Percentiles rank a stretch among this genome's conserved stretches.
phyloP scores from a whole-genome alignment of 805 yeast species.

The Yarrowia sp. region DNA sequence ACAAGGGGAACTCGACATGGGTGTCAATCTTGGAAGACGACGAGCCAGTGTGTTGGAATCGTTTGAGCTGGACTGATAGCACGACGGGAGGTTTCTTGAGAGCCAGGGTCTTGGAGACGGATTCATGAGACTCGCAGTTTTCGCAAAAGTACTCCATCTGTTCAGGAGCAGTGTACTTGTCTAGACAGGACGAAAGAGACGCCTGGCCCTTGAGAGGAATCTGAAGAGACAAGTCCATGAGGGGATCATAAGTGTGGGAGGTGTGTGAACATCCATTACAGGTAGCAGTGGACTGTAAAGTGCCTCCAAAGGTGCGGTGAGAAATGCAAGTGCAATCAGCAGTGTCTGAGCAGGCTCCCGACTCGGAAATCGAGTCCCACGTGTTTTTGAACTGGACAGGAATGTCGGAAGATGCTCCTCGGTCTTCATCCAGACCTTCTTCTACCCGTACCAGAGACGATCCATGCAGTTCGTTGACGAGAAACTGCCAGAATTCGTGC shows the following conservation, averaged over 20 bases:
- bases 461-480: constrained; percentile 75
- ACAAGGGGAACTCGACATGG: constrained; percentile 67
- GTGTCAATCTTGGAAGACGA: constrained; percentile 66
- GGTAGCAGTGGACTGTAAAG: constrained; percentile 69
- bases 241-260: constrained; percentile 78
- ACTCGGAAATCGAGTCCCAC: constrained; percentile 20
- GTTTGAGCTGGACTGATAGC: constrained; percentile 75
- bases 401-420: constrained; percentile 8
- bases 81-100: constrained; percentile 72
- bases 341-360: not conserved
- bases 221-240: constrained; percentile 83
- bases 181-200: constrained; percentile 60
- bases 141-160: constrained; percentile 72
- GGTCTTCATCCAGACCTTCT: not conserved
- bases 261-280: constrained; percentile 66
- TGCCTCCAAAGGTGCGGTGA: constrained; percentile 81
- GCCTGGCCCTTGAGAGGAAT: constrained; percentile 38
- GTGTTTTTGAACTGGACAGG: constrained; percentile 13
- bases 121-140: constrained; percentile 57
- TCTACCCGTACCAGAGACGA: not conserved
- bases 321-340: constrained; percentile 69
- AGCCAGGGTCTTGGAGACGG: constrained; percentile 68
- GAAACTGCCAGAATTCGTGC: constrained; percentile 94
- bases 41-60: constrained; percentile 54
- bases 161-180: constrained; percentile 74